phyloP scores from a whole-genome alignment of 768 basidiomycete species.

The Pholiota molesta region DNA sequence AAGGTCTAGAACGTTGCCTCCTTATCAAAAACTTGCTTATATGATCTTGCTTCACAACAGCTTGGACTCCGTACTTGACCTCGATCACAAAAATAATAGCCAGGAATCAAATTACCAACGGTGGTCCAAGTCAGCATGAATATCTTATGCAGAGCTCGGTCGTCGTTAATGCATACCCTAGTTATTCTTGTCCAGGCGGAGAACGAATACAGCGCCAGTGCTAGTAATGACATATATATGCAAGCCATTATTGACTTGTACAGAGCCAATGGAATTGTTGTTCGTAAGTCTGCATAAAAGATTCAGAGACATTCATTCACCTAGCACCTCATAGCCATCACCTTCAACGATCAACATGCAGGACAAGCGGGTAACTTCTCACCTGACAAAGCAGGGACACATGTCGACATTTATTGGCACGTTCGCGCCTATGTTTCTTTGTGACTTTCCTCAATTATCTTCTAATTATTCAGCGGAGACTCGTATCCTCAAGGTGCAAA shows the following conservation, averaged over 20 bases:
- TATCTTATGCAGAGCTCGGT: not conserved
- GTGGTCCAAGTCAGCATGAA: slow-evolving; percentile 51
- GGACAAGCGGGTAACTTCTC: slow-evolving; percentile 53
- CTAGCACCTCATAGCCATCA: slow-evolving; percentile 39
- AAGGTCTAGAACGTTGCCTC: slow-evolving; percentile 31
- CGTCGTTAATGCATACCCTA: slow-evolving; percentile 15
- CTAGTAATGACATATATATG: slow-evolving; percentile 49
- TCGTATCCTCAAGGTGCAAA: slow-evolving; percentile 53
- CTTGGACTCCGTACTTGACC: slow-evolving; percentile 61
- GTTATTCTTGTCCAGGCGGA: slow-evolving; percentile 57
- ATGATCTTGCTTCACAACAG: slow-evolving; percentile 22
- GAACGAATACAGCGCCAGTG: slow-evolving; percentile 53
- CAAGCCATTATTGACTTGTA: slow-evolving; percentile 49
- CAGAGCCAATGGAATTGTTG: slow-evolving; percentile 46
- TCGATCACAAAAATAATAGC: slow-evolving; percentile 51
- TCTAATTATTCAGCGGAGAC: slow-evolving; percentile 40
- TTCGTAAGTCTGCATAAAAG: slow-evolving; percentile 37
- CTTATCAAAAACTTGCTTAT: not conserved
- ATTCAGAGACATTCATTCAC: not conserved
- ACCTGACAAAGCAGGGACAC: slow-evolving; percentile 45
- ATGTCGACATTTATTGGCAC: slow-evolving; percentile 54
- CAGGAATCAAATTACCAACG: slow-evolving; percentile 58
- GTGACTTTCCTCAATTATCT: not conserved
- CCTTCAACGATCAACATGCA: slow-evolving; percentile 51
- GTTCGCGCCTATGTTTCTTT: slow-evolving; percentile 6